Percentiles rank a stretch among this genome's conserved stretches.
Conservation (phyloP, 352 stramenopile genomes). For the Phytophthora crassamura region DNA sequence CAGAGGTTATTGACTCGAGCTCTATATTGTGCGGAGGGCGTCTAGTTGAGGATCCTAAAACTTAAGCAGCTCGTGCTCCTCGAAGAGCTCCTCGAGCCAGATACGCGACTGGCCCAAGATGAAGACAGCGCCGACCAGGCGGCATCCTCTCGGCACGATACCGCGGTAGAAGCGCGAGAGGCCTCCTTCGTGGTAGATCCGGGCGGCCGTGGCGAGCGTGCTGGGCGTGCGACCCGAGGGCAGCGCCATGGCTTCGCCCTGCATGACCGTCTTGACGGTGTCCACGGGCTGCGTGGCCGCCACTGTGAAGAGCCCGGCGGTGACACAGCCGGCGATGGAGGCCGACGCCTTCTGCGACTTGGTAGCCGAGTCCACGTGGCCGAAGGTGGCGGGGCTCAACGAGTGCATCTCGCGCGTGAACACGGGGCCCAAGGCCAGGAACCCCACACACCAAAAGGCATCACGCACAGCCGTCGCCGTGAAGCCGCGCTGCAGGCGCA, state of each 20-base stretch:
- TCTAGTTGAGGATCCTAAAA: conserved; percentile 29
- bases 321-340: conserved; percentile 68
- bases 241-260: conserved; percentile 71
- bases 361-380: conserved; percentile 50
- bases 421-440: conserved; percentile 77
- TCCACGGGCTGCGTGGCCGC: conserved; percentile 82
- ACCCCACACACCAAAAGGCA: conserved; percentile 78
- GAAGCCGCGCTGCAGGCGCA: conserved; percentile 67
- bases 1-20: conserved; percentile 12
- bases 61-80: conserved; percentile 65
- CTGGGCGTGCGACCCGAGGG: conserved; percentile 44
- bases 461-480: conserved; percentile 71
- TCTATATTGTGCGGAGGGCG: conserved; percentile 14
- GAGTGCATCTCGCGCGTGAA: conserved; percentile 72
- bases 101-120: conserved; percentile 81
- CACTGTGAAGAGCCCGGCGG: conserved; percentile 78
- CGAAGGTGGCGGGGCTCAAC: conserved; percentile 61
- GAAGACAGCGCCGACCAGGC: conserved; percentile 84
- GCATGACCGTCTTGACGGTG: conserved; percentile 88
- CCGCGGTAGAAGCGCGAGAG: conserved; percentile 72
- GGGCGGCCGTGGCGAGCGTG: conserved; percentile 47
- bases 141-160: conserved; percentile 73
- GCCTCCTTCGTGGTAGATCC: conserved; percentile 62
- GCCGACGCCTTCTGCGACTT: conserved; percentile 70
- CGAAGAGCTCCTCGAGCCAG: conserved; percentile 73